phyloP scores from a whole-genome alignment of 139 green algal species.

The Diplosphaera chodatii region DNA sequence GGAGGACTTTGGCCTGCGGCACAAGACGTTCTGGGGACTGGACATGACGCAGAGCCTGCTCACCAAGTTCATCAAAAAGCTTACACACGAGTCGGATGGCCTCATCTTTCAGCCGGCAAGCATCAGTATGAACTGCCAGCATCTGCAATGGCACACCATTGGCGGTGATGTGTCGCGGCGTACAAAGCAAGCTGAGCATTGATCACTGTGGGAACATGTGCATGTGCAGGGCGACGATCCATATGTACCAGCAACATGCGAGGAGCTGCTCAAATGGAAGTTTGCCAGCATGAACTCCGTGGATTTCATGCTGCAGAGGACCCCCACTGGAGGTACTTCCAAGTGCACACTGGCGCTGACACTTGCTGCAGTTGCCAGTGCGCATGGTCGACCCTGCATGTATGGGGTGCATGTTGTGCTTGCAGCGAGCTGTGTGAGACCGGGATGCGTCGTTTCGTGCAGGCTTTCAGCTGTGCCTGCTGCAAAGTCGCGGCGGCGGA shows the following conservation, averaged over 20 bases:
- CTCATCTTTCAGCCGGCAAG: constrained; percentile 81
- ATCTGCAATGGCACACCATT: background rate
- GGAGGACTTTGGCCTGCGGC: constrained; percentile 69
- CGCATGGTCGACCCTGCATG: no score
- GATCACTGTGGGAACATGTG: background rate
- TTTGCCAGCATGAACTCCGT: constrained; percentile 92
- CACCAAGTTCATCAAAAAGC: constrained; percentile 65
- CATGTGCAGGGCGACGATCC: constrained; percentile 40
- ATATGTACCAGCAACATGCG: constrained; percentile 76
- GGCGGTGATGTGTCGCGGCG: background rate
- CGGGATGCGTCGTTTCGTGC: background rate
- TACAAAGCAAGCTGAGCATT: no score
- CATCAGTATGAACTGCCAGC: background rate
- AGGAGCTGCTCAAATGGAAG: constrained; percentile 96
- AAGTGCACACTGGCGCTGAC: no score
- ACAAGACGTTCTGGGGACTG: constrained; percentile 88
- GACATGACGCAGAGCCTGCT: constrained; percentile 42
- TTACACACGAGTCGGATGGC: constrained; percentile 89
- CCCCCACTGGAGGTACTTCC: background rate
- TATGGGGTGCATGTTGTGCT: no score
- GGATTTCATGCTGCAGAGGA: constrained; percentile 73
- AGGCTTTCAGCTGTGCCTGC: constrained; percentile 16
- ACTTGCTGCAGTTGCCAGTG: no score
- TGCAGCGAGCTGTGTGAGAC: no score
- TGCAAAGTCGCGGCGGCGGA: constrained; percentile 14